phyloP scores from a whole-genome alignment of 495 filamentous ascomycete species.

The Astrothelium macrocarpum region DNA sequence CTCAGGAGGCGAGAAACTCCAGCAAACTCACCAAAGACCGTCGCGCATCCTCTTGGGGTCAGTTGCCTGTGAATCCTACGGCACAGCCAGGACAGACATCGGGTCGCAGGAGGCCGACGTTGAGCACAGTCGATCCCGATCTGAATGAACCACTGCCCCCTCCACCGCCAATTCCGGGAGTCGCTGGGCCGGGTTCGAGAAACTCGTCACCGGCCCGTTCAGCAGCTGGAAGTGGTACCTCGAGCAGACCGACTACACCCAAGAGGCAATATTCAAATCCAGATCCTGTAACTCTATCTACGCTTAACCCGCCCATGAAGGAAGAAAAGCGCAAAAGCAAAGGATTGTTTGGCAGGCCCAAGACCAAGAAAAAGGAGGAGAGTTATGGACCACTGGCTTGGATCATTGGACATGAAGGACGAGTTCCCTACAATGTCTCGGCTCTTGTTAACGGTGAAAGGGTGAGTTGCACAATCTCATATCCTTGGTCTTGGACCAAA shows the following conservation, averaged over 20 bases:
- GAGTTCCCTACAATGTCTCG: conserved; percentile 15
- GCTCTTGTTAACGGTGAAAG: conserved; percentile 11
- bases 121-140: background rate
- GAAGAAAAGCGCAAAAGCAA: conserved; percentile 19
- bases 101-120: background rate
- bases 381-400: conserved; percentile 19
- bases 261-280: background rate
- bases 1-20: background rate
- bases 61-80: background rate
- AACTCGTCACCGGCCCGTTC: background rate
- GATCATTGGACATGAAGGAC: conserved; percentile 20
- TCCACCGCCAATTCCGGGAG: background rate
- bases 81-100: background rate
- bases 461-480: background rate
- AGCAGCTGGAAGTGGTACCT: background rate
- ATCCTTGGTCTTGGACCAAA: background rate
- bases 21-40: conserved; percentile 5
- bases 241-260: conserved; percentile 1
- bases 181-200: background rate
- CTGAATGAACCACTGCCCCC: background rate
- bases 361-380: conserved; percentile 12
- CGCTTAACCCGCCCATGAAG: background rate
- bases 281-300: background rate
- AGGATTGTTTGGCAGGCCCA: conserved; percentile 15
- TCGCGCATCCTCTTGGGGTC: background rate